These are phyloP conservation scores for Euclidium syriacum DNA, from an alignment of 345 rosid species.

Conservation along the genomic window DNA sequence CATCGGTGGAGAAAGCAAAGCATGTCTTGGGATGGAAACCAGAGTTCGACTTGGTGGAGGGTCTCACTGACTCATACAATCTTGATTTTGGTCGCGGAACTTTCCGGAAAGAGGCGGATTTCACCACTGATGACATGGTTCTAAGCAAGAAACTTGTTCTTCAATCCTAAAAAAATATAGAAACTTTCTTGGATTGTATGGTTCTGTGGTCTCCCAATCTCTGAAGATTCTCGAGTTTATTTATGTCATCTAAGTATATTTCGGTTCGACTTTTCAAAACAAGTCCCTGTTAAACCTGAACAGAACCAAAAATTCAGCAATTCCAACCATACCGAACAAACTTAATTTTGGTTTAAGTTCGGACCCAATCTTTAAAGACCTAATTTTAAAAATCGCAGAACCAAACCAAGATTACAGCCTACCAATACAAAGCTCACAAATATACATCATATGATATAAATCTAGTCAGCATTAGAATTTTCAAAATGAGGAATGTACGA, in stretches of 20 bases:
- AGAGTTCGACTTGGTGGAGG: slow-evolving; percentile 73
- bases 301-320: too few species aligned
- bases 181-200: slow-evolving; percentile 16
- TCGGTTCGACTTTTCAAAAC: not conserved
- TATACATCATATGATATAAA: too few species aligned
- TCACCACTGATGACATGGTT: slow-evolving; percentile 82
- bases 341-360: too few species aligned
- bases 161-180: slow-evolving; percentile 36
- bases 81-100: slow-evolving; percentile 92
- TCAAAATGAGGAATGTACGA: too few species aligned
- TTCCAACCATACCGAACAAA: too few species aligned
- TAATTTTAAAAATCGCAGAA: too few species aligned
- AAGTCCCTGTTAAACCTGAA: too few species aligned
- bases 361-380: too few species aligned
- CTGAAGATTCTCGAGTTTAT: not conserved
- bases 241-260: not conserved
- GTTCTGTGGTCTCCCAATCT: not conserved
- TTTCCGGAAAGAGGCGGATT: slow-evolving; percentile 83
- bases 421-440: too few species aligned
- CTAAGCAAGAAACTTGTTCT: slow-evolving; percentile 78
- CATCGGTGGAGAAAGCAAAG: slow-evolving; percentile 86
- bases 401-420: too few species aligned
- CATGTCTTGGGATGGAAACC: slow-evolving; percentile 79
- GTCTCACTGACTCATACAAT: slow-evolving; percentile 92
- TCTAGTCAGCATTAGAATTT: too few species aligned